A percentile compares a stretch with the other conserved stretches of the same genome.
Evolutionary conservation across 306 rosid genomes (phyloP).

Genomic region (Ormosia emarginata): DNA sequence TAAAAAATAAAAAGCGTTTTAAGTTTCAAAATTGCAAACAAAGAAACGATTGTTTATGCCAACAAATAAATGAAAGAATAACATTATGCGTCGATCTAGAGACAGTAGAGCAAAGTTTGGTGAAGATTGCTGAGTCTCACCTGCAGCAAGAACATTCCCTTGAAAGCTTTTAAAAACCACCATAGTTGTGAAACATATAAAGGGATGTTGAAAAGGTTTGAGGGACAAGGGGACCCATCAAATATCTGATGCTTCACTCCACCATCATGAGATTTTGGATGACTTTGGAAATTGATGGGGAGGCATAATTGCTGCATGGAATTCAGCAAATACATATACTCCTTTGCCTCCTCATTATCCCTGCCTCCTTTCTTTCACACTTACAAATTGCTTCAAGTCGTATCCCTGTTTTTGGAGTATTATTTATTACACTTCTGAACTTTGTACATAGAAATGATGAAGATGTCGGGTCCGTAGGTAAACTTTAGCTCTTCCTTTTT

Average conservation of each 20-base stretch:
- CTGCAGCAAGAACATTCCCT: slow-evolving; percentile 24
- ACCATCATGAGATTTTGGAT: slow-evolving; percentile 65
- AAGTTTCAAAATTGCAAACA: no score
- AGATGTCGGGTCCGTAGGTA: slow-evolving; percentile 39
- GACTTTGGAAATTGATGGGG: slow-evolving; percentile 45
- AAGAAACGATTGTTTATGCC: no score
- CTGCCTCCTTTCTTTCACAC: slow-evolving; percentile 14
- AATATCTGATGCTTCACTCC: slow-evolving; percentile 67
- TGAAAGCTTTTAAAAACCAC: slow-evolving; percentile 21
- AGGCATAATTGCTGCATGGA: slow-evolving; percentile 80
- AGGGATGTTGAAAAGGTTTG: neutral
- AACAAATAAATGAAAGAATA: no score
- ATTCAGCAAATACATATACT: slow-evolving; percentile 42
- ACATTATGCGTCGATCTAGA: neutral
- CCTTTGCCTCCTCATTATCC: neutral
- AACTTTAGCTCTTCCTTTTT: neutral
- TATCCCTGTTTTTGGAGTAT: slow-evolving; percentile 27
- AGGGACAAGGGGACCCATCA: slow-evolving; percentile 55
- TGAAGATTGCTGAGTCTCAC: slow-evolving; percentile 47
- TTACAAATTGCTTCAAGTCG: slow-evolving; percentile 24
- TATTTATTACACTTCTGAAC: slow-evolving; percentile 44
- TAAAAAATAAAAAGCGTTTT: no score
- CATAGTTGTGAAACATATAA: neutral
- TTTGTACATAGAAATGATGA: slow-evolving; percentile 37
- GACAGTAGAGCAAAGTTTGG: slow-evolving; percentile 32